Evolutionary conservation across 2,329 filamentous ascomycete species (phyloP).

Genomic region (Calonectria crousiana): DNA sequence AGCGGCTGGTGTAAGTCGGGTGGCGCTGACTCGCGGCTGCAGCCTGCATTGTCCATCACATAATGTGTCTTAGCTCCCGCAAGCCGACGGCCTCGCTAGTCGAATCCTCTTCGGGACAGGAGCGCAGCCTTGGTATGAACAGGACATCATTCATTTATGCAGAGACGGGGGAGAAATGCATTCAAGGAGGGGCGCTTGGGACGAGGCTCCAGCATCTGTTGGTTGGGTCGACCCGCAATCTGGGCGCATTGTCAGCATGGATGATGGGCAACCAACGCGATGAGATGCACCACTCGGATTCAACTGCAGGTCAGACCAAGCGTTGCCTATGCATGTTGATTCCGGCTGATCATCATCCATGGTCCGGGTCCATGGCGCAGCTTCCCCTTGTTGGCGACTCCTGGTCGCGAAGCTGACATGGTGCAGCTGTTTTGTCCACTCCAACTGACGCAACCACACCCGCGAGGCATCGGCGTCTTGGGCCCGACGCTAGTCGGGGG

Average conservation of each 20-base stretch:
- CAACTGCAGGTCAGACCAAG: slow-evolving; percentile 11
- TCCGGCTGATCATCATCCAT: slow-evolving; percentile 35
- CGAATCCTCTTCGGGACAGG: background rate
- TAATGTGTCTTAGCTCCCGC: background rate
- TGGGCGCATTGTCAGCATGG: slow-evolving; percentile 1
- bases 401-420: slow-evolving; percentile 25
- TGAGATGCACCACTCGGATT: slow-evolving; percentile 19
- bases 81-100: background rate
- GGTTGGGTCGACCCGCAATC: background rate
- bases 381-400: slow-evolving; percentile 7
- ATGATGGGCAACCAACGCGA: slow-evolving; percentile 1
- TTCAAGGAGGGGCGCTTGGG: background rate
- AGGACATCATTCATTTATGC: background rate
- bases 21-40: background rate
- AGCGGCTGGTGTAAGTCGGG: background rate
- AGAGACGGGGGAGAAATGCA: background rate
- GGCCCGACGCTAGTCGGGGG: slow-evolving; percentile 1
- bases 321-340: slow-evolving; percentile 18
- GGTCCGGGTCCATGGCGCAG: slow-evolving; percentile 39
- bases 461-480: background rate
- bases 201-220: background rate
- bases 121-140: background rate
- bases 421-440: slow-evolving; percentile 12
- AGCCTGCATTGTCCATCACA: background rate
- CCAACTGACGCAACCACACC: slow-evolving; percentile 1